Evolutionary conservation across 2,329 filamentous ascomycete genomes (phyloP), one percentile per base, ranked within the genome.

Genomic region (Coleophoma crateriformis): DNA sequence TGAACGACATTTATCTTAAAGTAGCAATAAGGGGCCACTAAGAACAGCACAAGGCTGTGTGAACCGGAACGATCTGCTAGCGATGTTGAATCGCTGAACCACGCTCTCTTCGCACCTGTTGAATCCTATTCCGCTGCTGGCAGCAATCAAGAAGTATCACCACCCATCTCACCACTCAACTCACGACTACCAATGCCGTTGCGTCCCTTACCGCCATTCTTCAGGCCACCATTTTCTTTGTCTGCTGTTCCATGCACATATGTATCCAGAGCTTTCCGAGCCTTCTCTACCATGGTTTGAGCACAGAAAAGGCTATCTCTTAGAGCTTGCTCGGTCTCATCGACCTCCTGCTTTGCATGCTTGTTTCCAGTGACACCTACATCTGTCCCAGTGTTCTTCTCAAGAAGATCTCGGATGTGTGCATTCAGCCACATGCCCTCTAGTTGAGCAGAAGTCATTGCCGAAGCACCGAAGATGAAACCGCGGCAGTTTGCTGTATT

Each of bases 141-240:
- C 8, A 7, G 27, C 8, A 10, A 3, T 27, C 8, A 27, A 38
- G 11, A n/a, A 38, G 80, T 83, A 73, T 83, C 80, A 15, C 79
- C 79, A 50, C 78, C 77, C 78, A 83, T 80, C 71, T 83, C 80
- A 46, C 79, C 79, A 58, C 74, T 73, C 65, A 82, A 58, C 58
- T 81, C 77, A 48, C 79, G 65, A 59, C 75, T 78, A 34, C 76
- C 77, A 44, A 73, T 67, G 11, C 53, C 54, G 17, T 46, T 48
- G 13, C 46, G 14, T 12, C 35, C 38, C 22, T 33, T 47, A 33
- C 8, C 47, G 45, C 35, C 51, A 41, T 43, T 35, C 46, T 17
- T 32, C 22, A 50, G 32, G 53, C 51, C 27, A 5, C 13, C 27
- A 33, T 33, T 27, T 27, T 33, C 41, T 15, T 44, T 44, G 27